A percentile compares a stretch with the other conserved stretches of the same genome.
Conservation (phyloP, 169 alveolate genomes). For the Plasmodium gonderi region DNA sequence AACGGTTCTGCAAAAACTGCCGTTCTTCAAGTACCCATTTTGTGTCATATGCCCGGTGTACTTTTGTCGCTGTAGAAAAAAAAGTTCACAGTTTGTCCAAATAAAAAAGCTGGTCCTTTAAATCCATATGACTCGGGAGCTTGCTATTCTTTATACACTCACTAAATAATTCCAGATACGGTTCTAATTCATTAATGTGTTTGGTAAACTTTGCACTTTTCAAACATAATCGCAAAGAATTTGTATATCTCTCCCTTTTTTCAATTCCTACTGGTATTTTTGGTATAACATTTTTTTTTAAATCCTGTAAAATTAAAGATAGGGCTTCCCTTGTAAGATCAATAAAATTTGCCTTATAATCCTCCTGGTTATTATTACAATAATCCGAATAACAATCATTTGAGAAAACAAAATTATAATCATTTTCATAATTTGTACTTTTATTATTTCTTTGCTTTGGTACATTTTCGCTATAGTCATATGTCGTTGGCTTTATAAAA, state of each 20-base stretch:
- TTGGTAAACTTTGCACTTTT: constrained; percentile 48
- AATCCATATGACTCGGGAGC: constrained; percentile 46
- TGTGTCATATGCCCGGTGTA: neutral
- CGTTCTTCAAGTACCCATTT: neutral
- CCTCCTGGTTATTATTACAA: constrained; percentile 19
- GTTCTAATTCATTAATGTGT: constrained; percentile 62
- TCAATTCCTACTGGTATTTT: constrained; percentile 69
- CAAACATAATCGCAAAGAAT: constrained; percentile 59
- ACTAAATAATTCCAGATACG: constrained; percentile 64
- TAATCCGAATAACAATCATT: constrained; percentile 55
- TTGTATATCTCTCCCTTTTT: constrained; percentile 60
- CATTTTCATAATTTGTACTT: neutral
- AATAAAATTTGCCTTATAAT: constrained; percentile 46
- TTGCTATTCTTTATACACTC: constrained; percentile 62
- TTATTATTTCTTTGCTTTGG: neutral
- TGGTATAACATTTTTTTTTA: constrained; percentile 62
- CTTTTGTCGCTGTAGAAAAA: neutral
- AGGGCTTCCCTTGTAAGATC: constrained; percentile 68
- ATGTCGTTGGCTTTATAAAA: constrained; percentile 6
- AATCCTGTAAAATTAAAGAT: constrained; percentile 47
- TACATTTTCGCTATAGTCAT: constrained; percentile 24
- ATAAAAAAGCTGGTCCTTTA: constrained; percentile 55
- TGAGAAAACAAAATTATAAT: constrained; percentile 19
- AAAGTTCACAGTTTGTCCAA: constrained; percentile 28
- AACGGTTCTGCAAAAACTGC: too few species aligned